These are phyloP conservation scores for Drechmeria coniospora DNA, from an alignment of 2,329 filamentous ascomycete genomes.

Conservation along the genomic window DNA sequence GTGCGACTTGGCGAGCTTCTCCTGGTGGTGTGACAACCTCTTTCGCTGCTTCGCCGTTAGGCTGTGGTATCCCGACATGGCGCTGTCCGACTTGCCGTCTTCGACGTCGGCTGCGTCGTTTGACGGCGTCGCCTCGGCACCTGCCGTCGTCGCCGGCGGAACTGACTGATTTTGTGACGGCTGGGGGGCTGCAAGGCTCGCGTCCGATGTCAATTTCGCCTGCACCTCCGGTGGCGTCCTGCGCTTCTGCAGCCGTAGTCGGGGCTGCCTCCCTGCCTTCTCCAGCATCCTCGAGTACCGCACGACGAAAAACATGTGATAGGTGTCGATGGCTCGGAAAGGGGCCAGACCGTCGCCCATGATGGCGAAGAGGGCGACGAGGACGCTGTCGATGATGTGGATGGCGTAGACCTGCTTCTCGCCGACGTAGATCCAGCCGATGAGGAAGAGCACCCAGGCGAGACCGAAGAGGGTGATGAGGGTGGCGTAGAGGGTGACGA, in stretches of 20 bases:
- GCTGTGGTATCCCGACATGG: slow-evolving; percentile 40
- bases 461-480: slow-evolving; percentile 74
- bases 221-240: not conserved
- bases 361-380: slow-evolving; percentile 55
- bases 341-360: slow-evolving; percentile 58
- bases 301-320: slow-evolving; percentile 73
- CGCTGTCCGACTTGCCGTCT: slow-evolving; percentile 18
- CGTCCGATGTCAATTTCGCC: too few relatives aligned
- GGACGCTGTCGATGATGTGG: slow-evolving; percentile 54
- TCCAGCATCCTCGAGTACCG: slow-evolving; percentile 36
- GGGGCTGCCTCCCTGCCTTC: slow-evolving; percentile 25
- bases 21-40: slow-evolving; percentile 59
- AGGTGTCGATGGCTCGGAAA: slow-evolving; percentile 68
- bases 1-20: slow-evolving; percentile 67
- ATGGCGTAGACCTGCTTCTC: slow-evolving; percentile 53
- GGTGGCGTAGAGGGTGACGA: slow-evolving; percentile 70
- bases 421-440: slow-evolving; percentile 77
- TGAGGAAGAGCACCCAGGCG: slow-evolving; percentile 82
- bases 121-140: slow-evolving; percentile 1
- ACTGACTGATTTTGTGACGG: too few relatives aligned
- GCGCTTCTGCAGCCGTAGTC: not conserved
- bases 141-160: too few relatives aligned
- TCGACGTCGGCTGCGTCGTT: slow-evolving; percentile 24
- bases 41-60: slow-evolving; percentile 51
- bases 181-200: too few relatives aligned